Conservation (phyloP, 2,329 filamentous ascomycete species). For the Fusarium clavum region DNA sequence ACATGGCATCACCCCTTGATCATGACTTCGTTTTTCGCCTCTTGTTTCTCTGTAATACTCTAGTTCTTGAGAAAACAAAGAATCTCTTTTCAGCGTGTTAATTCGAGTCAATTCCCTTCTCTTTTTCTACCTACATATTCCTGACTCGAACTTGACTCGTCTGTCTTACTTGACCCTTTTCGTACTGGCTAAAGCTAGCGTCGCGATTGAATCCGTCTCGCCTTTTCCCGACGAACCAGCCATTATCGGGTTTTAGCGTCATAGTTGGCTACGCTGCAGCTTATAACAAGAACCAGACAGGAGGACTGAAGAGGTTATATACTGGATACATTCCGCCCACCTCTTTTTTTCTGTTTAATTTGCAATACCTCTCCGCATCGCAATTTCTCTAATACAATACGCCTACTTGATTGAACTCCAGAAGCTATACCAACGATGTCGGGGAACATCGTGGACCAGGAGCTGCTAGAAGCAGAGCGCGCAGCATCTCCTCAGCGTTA, state of each 20-base stretch:
- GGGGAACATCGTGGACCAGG: constrained; percentile 66
- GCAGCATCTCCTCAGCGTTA: constrained; percentile 61
- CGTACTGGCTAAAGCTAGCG: constrained; percentile 32
- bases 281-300: background rate
- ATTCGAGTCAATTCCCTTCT: constrained; percentile 14
- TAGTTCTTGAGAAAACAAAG: background rate
- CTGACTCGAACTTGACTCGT: constrained; percentile 1
- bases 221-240: constrained; percentile 6
- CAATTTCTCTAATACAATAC: background rate
- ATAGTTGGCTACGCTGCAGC: constrained; percentile 31
- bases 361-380: background rate
- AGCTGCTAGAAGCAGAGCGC: constrained; percentile 65
- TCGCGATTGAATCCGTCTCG: constrained; percentile 19
- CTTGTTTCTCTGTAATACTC: background rate
- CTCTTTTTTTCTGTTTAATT: background rate
- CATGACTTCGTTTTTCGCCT: background rate
- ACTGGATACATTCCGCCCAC: constrained; percentile 10
- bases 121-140: background rate
- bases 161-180: constrained; percentile 19
- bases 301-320: constrained; percentile 4
- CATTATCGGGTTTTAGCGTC: constrained; percentile 37
- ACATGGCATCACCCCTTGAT: constrained; percentile 35
- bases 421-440: constrained; percentile 46
- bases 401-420: background rate
- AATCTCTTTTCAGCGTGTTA: constrained; percentile 3